Evolutionary conservation across 2,329 filamentous ascomycete species (phyloP), one percentile per base, ranked within the genome.

Genomic region (Cytospora paraplurivora): DNA sequence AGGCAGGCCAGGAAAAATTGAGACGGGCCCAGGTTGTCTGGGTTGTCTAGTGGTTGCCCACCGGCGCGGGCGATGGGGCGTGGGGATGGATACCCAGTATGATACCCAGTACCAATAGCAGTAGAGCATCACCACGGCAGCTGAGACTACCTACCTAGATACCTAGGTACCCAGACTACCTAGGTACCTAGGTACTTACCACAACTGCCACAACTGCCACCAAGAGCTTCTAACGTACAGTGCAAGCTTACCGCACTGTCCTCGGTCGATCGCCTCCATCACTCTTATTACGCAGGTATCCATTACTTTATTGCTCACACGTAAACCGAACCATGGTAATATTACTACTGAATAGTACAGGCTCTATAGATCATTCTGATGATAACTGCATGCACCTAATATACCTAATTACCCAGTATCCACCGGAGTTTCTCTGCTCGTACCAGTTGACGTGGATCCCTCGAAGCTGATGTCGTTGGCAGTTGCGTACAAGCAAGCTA

Each of bases 1-100:
- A 61, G 59, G 59, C 59, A 54, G 49, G 53, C 51, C 59, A 62
- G 49, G 49, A 58, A 62, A 57, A 52, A 53, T 19, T 33, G 51
- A 53, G 51, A 47, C 44, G 19, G 11, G 44, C n/a, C n/a, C 11
- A 47, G 44, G 44, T 47, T 10, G 41, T n/a, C n/a, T n/a, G 21
- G 44, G 44, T 47, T 10, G 27, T 27, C 27, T 27, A 27, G 27
- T 27, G 27, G 2, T 27, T 27, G 27, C 4, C 27, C 27, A 21
- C n/a, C n/a, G 44, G 19, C 19, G 44, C 44, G 44, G 44, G n/a
- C 8, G 44, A 17, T n/a, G 44, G 27, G n/a, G 44, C 44, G 44
- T 47, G 44, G 44, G n/a, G 44, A 19, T 27, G 27, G 27, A 27
- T 27, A 27, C 27, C 27, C 27, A 27, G 27, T 27, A 27, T 27